Conservation (phyloP, 208 protist genomes). For the Jaenimonas drosophilae region DNA sequence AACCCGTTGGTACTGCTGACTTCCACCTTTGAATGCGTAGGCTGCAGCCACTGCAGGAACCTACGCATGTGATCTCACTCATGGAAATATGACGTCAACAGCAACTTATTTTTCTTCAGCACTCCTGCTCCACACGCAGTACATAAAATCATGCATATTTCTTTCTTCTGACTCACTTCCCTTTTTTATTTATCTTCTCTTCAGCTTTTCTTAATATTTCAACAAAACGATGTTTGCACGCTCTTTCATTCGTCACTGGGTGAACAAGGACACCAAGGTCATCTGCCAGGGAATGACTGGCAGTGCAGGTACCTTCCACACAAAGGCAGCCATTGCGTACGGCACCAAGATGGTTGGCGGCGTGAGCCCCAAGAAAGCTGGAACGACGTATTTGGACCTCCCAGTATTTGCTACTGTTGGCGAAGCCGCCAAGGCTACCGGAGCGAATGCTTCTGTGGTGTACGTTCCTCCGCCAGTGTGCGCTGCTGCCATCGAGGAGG, state of each 20-base stretch:
- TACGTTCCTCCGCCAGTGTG: slow-evolving; percentile 96
- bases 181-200: slow-evolving; percentile 5
- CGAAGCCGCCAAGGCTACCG: slow-evolving; percentile 89
- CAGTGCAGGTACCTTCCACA: slow-evolving; percentile 98
- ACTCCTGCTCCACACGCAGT: too few species aligned
- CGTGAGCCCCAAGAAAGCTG: slow-evolving; percentile 95
- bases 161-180: slow-evolving; percentile 1
- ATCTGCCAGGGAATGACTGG: slow-evolving; percentile 99
- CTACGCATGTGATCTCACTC: too few species aligned
- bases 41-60: too few species aligned
- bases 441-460: slow-evolving; percentile 93
- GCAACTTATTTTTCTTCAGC: too few species aligned
- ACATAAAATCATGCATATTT: slow-evolving; percentile 3
- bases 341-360: slow-evolving; percentile 98
- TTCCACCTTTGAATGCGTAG: background rate
- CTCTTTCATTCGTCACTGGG: slow-evolving; percentile 46
- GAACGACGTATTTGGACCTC: slow-evolving; percentile 89
- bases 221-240: slow-evolving; percentile 45
- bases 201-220: background rate
- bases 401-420: slow-evolving; percentile 92
- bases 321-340: slow-evolving; percentile 95
- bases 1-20: background rate
- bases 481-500: slow-evolving; percentile 94
- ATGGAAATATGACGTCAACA: too few species aligned
- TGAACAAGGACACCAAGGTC: slow-evolving; percentile 96